phyloP scores from a whole-genome alignment of 805 yeast species.

The Kluyveromyces siamensis region DNA sequence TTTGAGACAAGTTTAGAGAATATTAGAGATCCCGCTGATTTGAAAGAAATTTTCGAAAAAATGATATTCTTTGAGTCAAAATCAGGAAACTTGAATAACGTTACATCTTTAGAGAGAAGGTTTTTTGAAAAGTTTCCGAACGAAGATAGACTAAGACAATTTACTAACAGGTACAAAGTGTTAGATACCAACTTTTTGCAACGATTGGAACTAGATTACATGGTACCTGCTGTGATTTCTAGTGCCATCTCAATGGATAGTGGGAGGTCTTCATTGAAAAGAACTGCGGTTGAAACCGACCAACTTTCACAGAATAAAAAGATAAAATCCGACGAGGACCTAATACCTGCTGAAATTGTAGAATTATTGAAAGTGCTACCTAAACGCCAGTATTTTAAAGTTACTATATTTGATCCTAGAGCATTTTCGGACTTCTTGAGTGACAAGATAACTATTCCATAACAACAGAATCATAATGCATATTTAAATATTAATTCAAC shows the following conservation, averaged over 20 bases:
- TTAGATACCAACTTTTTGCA: slow-evolving; percentile 28
- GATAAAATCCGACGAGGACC: slow-evolving; percentile 1
- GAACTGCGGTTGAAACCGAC: neutral
- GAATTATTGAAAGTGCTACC: slow-evolving; percentile 23
- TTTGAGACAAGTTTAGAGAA: slow-evolving; percentile 70
- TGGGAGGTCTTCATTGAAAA: neutral
- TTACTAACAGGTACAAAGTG: slow-evolving; percentile 31
- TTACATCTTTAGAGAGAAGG: slow-evolving; percentile 56
- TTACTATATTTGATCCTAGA: slow-evolving; percentile 23
- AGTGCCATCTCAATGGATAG: neutral
- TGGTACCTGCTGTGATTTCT: slow-evolving; percentile 12
- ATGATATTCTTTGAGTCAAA: slow-evolving; percentile 62
- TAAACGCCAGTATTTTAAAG: slow-evolving; percentile 27
- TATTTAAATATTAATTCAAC: neutral
- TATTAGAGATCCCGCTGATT: slow-evolving; percentile 22
- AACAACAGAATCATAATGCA: slow-evolving; percentile 1
- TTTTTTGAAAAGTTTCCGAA: slow-evolving; percentile 59
- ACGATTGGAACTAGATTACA: slow-evolving; percentile 29
- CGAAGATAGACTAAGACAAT: slow-evolving; percentile 31
- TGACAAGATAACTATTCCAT: slow-evolving; percentile 25
- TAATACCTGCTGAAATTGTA: slow-evolving; percentile 21
- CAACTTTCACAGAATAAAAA: slow-evolving; percentile 4
- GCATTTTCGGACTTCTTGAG: slow-evolving; percentile 21
- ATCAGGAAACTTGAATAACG: slow-evolving; percentile 61
- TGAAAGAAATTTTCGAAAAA: slow-evolving; percentile 42